Base-by-base conservation (phyloP, 2,329 filamentous ascomycete species). In the Bipolaris cookei region DNA sequence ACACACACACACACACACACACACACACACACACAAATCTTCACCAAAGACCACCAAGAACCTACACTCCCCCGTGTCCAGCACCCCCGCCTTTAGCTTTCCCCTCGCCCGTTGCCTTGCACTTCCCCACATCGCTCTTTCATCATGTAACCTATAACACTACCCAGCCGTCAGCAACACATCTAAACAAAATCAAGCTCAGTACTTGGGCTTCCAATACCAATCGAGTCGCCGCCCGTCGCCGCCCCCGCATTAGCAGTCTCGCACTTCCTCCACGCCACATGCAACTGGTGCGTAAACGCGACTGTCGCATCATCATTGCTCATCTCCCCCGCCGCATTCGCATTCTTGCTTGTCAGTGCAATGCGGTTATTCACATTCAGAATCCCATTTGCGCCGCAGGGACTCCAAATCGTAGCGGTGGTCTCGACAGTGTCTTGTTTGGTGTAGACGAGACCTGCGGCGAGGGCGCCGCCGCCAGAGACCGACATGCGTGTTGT, bases 381-480 rank as follows among this genome's bases (percentile, higher is more conserved):
- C 39, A 74, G 63, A 47, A 74, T 68, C 13, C 72, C 72, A 44
- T 61, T 71, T 52, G 56, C 66, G 54, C 72, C 72, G 59, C 72
- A 74, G 0, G 72, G 72, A 7, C 70, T 73, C 72, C 72, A 74
- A 56, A 73, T 63, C 39, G 67, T 69, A 2, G 71, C 69, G 0
- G 71, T 73, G 13, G 72, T 73, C 65, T 74, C 72, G 42, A 74
- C 57, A 11, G 67, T 66, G 66, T 83, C 81, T 45, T 77, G 76
- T 71, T 80, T 78, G 61, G 73, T 72, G 73, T 83, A 83, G 69
- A 82, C 71, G 32, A 71, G 64, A 49, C 68, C 75, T 38, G 70
- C 67, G 46, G 62, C 66, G 30, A 81, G 80, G 18, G 76, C 77
- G 13, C 70, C 74, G 68, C 80, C 67, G 46, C 71, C 71, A 0